Conservation (phyloP, 805 yeast genomes). For the Ogataea thermomethanolica region DNA sequence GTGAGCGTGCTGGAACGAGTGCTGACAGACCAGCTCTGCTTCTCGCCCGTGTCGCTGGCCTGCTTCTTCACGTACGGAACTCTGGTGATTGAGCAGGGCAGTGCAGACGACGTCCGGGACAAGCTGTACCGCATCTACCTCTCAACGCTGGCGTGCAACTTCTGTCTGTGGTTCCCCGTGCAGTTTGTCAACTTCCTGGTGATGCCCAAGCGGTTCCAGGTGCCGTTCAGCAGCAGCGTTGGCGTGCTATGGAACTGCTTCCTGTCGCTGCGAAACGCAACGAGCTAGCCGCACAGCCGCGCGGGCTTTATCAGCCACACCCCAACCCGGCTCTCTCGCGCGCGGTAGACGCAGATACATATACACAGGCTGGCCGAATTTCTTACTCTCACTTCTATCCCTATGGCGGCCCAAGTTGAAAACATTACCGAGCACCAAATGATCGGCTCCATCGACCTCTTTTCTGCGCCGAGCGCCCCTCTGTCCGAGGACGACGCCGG, state of each 20-base stretch:
- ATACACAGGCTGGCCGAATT: not conserved
- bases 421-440: slow-evolving; percentile 13
- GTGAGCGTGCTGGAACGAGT: slow-evolving; percentile 85
- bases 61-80: slow-evolving; percentile 84
- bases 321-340: not conserved
- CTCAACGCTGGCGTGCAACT: slow-evolving; percentile 63
- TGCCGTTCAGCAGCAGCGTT: slow-evolving; percentile 82
- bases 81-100: slow-evolving; percentile 72
- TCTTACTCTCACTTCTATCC: slow-evolving; percentile 1
- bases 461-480: slow-evolving; percentile 19
- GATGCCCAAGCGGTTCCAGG: slow-evolving; percentile 72
- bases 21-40: slow-evolving; percentile 82
- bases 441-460: slow-evolving; percentile 20
- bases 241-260: slow-evolving; percentile 95
- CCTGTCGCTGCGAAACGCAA: slow-evolving; percentile 73
- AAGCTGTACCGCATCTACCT: slow-evolving; percentile 68
- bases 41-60: slow-evolving; percentile 80
- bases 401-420: slow-evolving; percentile 14
- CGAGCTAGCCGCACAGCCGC: slow-evolving; percentile 13
- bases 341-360: slow-evolving; percentile 9
- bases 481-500: slow-evolving; percentile 14
- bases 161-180: slow-evolving; percentile 78
- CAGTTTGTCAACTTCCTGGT: slow-evolving; percentile 71
- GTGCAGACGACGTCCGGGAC: slow-evolving; percentile 54
- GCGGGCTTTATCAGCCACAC: not conserved